Base-by-base conservation (phyloP, 2,329 filamentous ascomycete species). In the Exophiala alcalophila region DNA sequence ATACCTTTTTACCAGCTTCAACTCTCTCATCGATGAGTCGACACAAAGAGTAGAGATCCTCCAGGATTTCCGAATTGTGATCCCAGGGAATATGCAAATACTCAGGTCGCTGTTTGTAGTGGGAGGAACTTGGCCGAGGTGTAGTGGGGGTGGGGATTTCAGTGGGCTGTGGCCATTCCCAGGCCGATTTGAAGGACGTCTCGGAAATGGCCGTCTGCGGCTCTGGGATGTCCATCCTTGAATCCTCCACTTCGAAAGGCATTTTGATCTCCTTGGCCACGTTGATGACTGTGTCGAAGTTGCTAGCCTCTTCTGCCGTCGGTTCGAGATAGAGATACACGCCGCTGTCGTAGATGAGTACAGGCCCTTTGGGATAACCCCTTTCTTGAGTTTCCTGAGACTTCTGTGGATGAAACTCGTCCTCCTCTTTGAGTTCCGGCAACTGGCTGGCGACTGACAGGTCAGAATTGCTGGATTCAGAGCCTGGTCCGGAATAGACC, bases 51-150 rank as follows among this genome's bases (percentile, higher is more conserved):
- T 74, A 67, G 8, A 83, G 63, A 57, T 83, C 79, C 20, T 80
- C 76, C 6, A 83, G 70, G 37, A 83, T 81, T 53, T 83, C 80
- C 9, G 79, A 81, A 57, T 83, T 83, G 60, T 83, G 79, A 53
- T 83, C 79, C 79, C 79, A 83, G 6, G 71, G 71, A 38, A 83
- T 75, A 57, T 83, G 79, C 18, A 83, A 74, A 56, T 83, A 83
- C 57, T 83, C 79, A 2, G 79, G 79, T 23, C 43, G 39, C 11
- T 49, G 47, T 18, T 29, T 29, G n/a, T 27, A 41, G n/a, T 15
- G 14, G 19, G 44, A 40, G 3, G 39, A 39, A n/a, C 20, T 32
- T 18, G 46, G 52, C 35, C 42, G 45, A 6, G 54, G 53, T 5
- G 50, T 54, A 14, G 52, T 52, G 2, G 53, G 51, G 20, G 51